These are phyloP conservation scores for Dissophora globulifera DNA, from an alignment of 192 early-diverging fungal genomes.

Conservation along the genomic window DNA sequence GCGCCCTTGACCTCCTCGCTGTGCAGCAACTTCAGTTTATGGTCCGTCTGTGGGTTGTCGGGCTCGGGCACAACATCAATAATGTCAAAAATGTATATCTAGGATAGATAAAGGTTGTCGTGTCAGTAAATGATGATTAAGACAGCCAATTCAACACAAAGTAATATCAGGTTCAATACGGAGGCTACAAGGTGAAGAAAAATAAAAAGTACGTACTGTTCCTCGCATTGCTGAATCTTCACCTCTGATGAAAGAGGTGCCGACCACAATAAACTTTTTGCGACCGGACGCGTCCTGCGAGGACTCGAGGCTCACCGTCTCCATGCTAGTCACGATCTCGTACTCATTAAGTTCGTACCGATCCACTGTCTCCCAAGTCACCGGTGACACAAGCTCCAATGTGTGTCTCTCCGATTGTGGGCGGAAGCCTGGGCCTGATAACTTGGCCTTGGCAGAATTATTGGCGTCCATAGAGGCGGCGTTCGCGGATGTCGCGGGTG, in stretches of 20 bases:
- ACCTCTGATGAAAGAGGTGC: constrained; percentile 86
- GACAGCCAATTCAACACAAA: too few relatives aligned
- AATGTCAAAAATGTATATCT: constrained; percentile 93
- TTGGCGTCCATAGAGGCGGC: constrained; percentile 49
- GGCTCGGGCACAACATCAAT: constrained; percentile 97
- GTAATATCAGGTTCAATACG: too few relatives aligned
- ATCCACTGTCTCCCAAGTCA: constrained; percentile 96
- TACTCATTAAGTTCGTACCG: constrained; percentile 76
- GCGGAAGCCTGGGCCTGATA: constrained; percentile 54
- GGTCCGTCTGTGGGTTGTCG: constrained; percentile 93
- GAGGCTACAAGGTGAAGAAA: too few relatives aligned
- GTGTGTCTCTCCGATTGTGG: constrained; percentile 73
- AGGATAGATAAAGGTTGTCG: too few relatives aligned
- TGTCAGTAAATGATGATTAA: too few relatives aligned
- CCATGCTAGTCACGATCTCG: constrained; percentile 85
- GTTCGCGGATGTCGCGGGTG: neutral
- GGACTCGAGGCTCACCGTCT: constrained; percentile 83
- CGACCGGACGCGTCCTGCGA: constrained; percentile 86
- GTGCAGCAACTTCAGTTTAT: constrained; percentile 87
- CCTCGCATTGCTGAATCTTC: constrained; percentile 94
- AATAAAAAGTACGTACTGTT: constrained; percentile 63
- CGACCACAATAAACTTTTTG: constrained; percentile 88
- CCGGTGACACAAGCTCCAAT: constrained; percentile 90
- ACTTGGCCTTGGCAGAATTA: constrained; percentile 12
- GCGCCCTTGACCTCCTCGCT: constrained; percentile 87